These are phyloP conservation scores for Corynascus novoguineensis DNA, from an alignment of 495 filamentous ascomycete genomes.

Conservation along the genomic window DNA sequence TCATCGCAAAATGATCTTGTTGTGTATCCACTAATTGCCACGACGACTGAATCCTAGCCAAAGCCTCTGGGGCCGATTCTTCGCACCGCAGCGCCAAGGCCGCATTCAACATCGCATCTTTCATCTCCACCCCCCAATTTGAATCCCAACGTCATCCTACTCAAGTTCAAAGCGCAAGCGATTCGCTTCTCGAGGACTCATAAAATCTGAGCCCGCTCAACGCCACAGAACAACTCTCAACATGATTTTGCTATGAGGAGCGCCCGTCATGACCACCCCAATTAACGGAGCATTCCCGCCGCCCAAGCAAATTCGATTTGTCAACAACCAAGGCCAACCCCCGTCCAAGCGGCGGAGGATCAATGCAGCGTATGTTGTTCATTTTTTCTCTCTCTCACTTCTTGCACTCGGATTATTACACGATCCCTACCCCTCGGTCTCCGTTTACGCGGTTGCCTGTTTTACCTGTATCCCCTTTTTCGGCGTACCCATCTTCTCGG, in stretches of 20 bases:
- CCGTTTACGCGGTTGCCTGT: neutral
- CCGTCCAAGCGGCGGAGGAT: slow-evolving; percentile 75
- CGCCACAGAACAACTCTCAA: slow-evolving; percentile 16
- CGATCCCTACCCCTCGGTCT: neutral
- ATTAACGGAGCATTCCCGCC: slow-evolving; percentile 41
- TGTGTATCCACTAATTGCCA: slow-evolving; percentile 26
- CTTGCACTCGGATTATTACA: neutral
- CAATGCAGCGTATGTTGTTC: slow-evolving; percentile 64
- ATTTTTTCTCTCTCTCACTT: neutral
- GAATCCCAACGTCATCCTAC: neutral
- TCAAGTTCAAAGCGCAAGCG: neutral
- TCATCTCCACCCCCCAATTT: neutral
- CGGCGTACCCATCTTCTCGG: too few species aligned
- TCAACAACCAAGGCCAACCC: slow-evolving; percentile 75
- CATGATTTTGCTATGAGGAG: slow-evolving; percentile 31
- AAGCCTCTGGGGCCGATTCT: neutral
- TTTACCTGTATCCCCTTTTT: too few species aligned
- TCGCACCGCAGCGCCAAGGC: slow-evolving; percentile 10
- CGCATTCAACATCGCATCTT: slow-evolving; percentile 1
- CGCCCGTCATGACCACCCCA: slow-evolving; percentile 37
- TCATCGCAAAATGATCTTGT: slow-evolving; percentile 27
- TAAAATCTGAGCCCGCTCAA: slow-evolving; percentile 7
- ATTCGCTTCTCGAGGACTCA: slow-evolving; percentile 13
- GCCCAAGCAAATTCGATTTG: slow-evolving; percentile 64
- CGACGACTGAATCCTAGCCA: slow-evolving; percentile 1